phyloP scores from a whole-genome alignment of 352 stramenopile genomes.

The Globisporangium heterothallicum region DNA sequence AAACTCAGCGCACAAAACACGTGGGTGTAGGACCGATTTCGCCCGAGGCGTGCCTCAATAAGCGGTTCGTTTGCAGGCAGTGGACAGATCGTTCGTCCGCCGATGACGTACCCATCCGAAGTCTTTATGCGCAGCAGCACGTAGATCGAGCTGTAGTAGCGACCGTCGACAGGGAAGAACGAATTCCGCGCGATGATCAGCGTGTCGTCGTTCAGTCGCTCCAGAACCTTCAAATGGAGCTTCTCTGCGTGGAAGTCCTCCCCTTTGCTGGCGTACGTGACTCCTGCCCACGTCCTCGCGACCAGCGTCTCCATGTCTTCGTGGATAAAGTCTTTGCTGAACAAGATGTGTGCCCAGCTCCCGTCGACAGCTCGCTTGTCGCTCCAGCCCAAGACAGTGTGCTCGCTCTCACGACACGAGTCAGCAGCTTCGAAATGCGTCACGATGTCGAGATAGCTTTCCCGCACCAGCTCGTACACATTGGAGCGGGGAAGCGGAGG shows the following conservation, averaged over 20 bases:
- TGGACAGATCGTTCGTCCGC: slow-evolving; percentile 18
- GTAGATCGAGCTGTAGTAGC: slow-evolving; percentile 3
- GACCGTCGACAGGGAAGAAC: slow-evolving; percentile 8
- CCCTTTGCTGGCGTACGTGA: slow-evolving; percentile 12
- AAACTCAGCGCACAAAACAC: slow-evolving; percentile 15
- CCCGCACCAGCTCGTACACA: background rate
- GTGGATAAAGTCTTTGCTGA: slow-evolving; percentile 36
- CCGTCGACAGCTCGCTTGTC: slow-evolving; percentile 27
- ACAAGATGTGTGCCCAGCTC: slow-evolving; percentile 31
- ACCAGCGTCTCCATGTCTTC: slow-evolving; percentile 18
- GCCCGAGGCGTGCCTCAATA: slow-evolving; percentile 9
- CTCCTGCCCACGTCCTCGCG: slow-evolving; percentile 23
- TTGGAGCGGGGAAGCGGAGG: slow-evolving; percentile 7
- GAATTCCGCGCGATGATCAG: slow-evolving; percentile 17
- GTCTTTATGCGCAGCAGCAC: slow-evolving; percentile 1
- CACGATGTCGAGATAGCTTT: slow-evolving; percentile 8
- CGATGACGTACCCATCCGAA: slow-evolving; percentile 14
- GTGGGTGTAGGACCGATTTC: slow-evolving; percentile 16
- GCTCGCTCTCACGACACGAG: background rate
- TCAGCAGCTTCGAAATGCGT: slow-evolving; percentile 10
- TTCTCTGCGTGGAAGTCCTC: slow-evolving; percentile 19
- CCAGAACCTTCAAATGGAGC: slow-evolving; percentile 27
- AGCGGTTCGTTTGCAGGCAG: slow-evolving; percentile 13
- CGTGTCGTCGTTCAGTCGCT: slow-evolving; percentile 15
- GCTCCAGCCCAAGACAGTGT: slow-evolving; percentile 34